phyloP scores from a whole-genome alignment of 1,284 basidiomycete species.

The Trichosporon sp. region DNA sequence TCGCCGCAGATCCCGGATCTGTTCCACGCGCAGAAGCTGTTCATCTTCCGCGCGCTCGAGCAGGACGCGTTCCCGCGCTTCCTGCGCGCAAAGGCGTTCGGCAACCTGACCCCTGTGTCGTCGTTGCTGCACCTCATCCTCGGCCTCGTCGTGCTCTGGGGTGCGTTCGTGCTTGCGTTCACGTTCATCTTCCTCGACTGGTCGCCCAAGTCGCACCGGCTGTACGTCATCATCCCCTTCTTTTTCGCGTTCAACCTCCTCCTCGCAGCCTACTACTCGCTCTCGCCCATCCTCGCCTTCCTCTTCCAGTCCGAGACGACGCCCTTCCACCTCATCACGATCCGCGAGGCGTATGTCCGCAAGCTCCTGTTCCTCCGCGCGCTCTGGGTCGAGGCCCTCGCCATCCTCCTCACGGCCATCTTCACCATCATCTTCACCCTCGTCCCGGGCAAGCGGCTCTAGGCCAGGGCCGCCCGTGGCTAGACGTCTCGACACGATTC shows the following conservation, averaged over 20 bases:
- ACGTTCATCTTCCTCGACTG: conserved; percentile 90
- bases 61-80: conserved; percentile 96
- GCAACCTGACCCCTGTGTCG: conserved; percentile 87
- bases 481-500: neutral
- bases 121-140: conserved; percentile 76
- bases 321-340: conserved; percentile 82
- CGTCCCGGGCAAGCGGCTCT: conserved; percentile 42
- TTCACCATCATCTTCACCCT: conserved; percentile 43
- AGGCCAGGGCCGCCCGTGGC: neutral
- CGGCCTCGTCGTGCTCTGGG: conserved; percentile 85
- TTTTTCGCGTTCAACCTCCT: conserved; percentile 83
- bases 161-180: conserved; percentile 82
- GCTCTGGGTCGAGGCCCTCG: conserved; percentile 62
- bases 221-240: conserved; percentile 97
- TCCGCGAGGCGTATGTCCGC: conserved; percentile 87
- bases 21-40: conserved; percentile 96
- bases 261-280: conserved; percentile 90
- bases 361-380: conserved; percentile 81
- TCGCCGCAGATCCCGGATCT: conserved; percentile 91
- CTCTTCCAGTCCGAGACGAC: conserved; percentile 53
- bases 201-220: conserved; percentile 78
- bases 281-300: conserved; percentile 70
- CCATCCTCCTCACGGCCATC: conserved; percentile 37
- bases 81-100: conserved; percentile 91
- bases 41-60: conserved; percentile 94